Conservation (phyloP, 257 asterid species). For the Nemophila menziesii region DNA sequence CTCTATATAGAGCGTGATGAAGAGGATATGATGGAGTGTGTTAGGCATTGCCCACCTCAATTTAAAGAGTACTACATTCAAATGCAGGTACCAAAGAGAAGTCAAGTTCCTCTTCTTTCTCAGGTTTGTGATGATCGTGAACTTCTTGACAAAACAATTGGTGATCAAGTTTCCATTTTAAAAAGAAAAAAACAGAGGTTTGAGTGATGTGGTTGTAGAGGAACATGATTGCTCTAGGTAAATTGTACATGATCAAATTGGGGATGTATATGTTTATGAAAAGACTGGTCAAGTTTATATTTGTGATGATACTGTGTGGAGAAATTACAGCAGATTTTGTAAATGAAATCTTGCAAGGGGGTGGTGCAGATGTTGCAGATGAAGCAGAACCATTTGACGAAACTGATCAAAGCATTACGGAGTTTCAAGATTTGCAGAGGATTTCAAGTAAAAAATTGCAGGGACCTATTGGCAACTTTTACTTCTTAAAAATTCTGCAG, state of each 20-base stretch:
- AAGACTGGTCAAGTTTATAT: constrained; percentile 92
- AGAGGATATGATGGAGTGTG: constrained; percentile 73
- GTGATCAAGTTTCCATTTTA: constrained; percentile 92
- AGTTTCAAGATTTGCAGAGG: no score
- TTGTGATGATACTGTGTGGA: constrained; percentile 85
- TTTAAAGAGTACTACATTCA: constrained; percentile 91
- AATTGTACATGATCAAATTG: constrained; percentile 74
- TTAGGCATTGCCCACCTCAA: constrained; percentile 57
- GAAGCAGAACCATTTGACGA: constrained; percentile 97
- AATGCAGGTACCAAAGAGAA: constrained; percentile 98
- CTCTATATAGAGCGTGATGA: constrained; percentile 79
- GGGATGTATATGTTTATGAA: constrained; percentile 89
- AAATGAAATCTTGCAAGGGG: constrained; percentile 56
- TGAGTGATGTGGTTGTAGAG: constrained; percentile 47
- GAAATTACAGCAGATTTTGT: constrained; percentile 62
- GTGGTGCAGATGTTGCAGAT: constrained; percentile 72
- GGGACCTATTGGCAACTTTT: no score
- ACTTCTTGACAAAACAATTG: constrained; percentile 86
- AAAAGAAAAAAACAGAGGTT: constrained; percentile 85
- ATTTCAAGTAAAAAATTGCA: no score
- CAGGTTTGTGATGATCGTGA: constrained; percentile 88
- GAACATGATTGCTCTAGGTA: constrained; percentile 87
- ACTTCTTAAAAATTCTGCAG: no score
- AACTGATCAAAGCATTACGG: no score
- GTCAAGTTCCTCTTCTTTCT: constrained; percentile 81